Evolutionary conservation across 306 rosid species (phyloP), one percentile per base, ranked within the genome.

Genomic region (Datisca glomerata): DNA sequence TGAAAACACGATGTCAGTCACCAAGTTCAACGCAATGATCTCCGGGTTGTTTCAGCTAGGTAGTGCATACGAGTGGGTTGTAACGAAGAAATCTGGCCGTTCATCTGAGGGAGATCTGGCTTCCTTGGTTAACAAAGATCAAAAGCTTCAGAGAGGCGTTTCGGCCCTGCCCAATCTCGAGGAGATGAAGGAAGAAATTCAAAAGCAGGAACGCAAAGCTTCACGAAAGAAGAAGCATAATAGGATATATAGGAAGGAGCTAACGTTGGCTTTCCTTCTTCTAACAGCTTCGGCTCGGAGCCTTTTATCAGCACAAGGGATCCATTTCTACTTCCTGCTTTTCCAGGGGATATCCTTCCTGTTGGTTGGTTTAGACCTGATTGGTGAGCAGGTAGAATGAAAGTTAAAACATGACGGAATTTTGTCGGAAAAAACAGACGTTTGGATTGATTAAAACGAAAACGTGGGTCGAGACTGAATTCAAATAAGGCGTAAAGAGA

Each of bases 1-100:
- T 1, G 94, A 86, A 62, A 81, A 86, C 71, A 86, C 96, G 21
- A 81, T 86, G 96, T 81, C 96, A 0, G 94, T 86, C 18, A 86
- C 94, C 32, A 81, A 86, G 58, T 86, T 86, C 78, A 86, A 81
- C 41, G 94, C 96, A 53, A 86, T 86, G 96, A 66, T 86, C 65
- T 81, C 94, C 0, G 94, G 96, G 12, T 70, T 86, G 14, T 75
- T 86, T 63, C 96, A 86, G 70, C 86, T 86, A 0, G 96, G 94
- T 1, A 86, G 92, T 24, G 96, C 96, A 0, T 86, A 86, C 0
- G 86, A 86, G 68, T 86, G 96, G 96, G 93, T 86, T 16, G 96
- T 86, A 10, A 86, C 94, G 1, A 86, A 86, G 83, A 86, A 86
- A 62, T 78, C 92, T 0, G 96, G 96, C 2, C 93, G 94, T 2